Percentiles rank a stretch among this genome's conserved stretches.
phyloP scores from a whole-genome alignment of 176 grass and related monocot genomes.

The Thalia dealbata region DNA sequence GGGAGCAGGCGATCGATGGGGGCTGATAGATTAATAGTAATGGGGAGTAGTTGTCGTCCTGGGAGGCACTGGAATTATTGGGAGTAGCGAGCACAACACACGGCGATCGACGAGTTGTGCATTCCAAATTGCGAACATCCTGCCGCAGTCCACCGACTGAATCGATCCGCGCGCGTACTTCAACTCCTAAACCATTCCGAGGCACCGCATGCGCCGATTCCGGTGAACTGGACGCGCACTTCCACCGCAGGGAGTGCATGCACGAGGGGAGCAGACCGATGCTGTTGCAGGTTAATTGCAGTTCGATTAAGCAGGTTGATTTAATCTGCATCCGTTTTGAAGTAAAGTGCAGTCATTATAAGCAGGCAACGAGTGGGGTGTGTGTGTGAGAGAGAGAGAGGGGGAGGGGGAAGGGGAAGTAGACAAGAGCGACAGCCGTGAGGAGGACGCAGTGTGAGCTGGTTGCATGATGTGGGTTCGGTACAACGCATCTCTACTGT shows the following conservation, averaged over 20 bases:
- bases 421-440: not conserved
- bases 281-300: no score
- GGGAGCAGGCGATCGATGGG: not conserved
- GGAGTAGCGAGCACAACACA: not conserved
- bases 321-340: no score
- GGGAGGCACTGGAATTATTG: not conserved
- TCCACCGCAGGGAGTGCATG: not conserved
- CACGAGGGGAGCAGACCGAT: not conserved
- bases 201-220: not conserved
- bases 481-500: not conserved
- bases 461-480: not conserved
- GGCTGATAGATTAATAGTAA: no score
- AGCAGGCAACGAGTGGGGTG: no score
- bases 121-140: not conserved
- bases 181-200: not conserved
- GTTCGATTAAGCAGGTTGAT: no score
- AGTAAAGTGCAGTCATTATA: no score
- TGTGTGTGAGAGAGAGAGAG: no score
- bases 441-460: not conserved
- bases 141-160: not conserved
- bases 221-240: not conserved
- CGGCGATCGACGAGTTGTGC: not conserved
- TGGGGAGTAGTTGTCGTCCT: no score
- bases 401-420: not conserved
- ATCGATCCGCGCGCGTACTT: not conserved